A percentile compares a stretch with the other conserved stretches of the same genome.
Evolutionary conservation across 768 basidiomycete species (phyloP).

Genomic region (Polyporus arcularius): DNA sequence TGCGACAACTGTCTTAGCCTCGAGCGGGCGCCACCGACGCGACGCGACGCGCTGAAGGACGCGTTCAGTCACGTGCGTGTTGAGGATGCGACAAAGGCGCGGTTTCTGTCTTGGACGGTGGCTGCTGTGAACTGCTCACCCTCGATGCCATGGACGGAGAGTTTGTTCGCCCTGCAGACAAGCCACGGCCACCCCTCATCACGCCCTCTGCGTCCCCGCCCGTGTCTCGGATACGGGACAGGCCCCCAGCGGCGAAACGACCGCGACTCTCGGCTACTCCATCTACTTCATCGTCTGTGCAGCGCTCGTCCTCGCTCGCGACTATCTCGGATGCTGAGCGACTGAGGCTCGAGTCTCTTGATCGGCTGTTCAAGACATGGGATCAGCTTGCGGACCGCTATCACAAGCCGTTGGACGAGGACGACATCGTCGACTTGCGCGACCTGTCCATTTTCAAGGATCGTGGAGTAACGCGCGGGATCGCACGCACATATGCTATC

Average conservation of each 20-base stretch:
- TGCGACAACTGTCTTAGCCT: not conserved
- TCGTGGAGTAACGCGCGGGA: constrained; percentile 60
- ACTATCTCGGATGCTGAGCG: constrained; percentile 38
- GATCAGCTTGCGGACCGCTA: constrained; percentile 69
- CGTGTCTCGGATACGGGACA: constrained; percentile 30
- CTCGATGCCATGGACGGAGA: constrained; percentile 15
- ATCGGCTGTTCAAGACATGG: constrained; percentile 66
- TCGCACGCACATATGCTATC: constrained; percentile 45
- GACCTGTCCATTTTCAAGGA: constrained; percentile 66
- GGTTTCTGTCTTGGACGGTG: not conserved
- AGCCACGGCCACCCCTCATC: constrained; percentile 35
- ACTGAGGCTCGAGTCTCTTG: constrained; percentile 56
- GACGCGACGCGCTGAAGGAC: constrained; percentile 6
- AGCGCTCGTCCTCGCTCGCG: constrained; percentile 21
- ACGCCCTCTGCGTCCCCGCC: constrained; percentile 60
- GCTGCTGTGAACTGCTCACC: not conserved
- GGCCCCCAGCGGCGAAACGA: constrained; percentile 48
- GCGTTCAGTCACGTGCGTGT: constrained; percentile 16
- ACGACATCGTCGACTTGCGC: constrained; percentile 75
- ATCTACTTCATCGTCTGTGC: constrained; percentile 25
- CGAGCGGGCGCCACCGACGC: constrained; percentile 1
- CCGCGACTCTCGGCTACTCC: constrained; percentile 49
- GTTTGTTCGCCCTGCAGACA: not conserved
- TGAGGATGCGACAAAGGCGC: constrained; percentile 2
- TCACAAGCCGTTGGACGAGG: constrained; percentile 66